Base-by-base conservation (phyloP, 306 rosid species). In the Dryas drummondii region DNA sequence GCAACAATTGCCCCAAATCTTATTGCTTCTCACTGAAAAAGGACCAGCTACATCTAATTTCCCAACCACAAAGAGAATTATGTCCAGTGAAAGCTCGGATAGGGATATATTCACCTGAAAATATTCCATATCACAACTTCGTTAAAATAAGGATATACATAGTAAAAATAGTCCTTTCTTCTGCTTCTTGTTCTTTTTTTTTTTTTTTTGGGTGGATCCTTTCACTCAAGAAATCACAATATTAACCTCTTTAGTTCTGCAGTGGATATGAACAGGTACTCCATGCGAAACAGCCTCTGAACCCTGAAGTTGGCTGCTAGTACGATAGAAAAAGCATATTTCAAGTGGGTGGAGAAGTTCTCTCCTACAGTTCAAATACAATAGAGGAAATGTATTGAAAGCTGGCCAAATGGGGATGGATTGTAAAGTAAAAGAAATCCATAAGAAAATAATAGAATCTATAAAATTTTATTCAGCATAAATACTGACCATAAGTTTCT, bases 41-140 rank as follows among this genome's bases (percentile, higher is more conserved):
- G 98, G 98, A 78, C 98, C 97, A 59, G 97, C 89, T 76, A 94
- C 73, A 76, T 88, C 70, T 82, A 94, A 68, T 78, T 85, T 86
- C 78, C 97, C 97, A 70, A 88, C 69, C 63, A 89, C 76, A 81
- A 90, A 94, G 90, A 94, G 97, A 84, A 91, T 83, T 69, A 86
- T 81, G 45, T 94, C 98, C 90, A 94, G 68, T 6, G 98, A 90
- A 78, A 82, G 87, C 89, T 94, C 97, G 63, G 83, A 86, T 69
- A 94, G 71, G 82, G 87, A 90, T 70, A 91, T 68, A 62, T 84
- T 78, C 82, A 88, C 74, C 98, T 94, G 91, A 79, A 75, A 85
- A 81, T 71, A 80, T 54, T 57, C 70, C 68, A 80, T 7, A 62
- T 37, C 61, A 53, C 77, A 60, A 68, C 16, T 46, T 68, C 80